Conservation (phyloP, 208 protist genomes). For the Leishmania lainsoni region DNA sequence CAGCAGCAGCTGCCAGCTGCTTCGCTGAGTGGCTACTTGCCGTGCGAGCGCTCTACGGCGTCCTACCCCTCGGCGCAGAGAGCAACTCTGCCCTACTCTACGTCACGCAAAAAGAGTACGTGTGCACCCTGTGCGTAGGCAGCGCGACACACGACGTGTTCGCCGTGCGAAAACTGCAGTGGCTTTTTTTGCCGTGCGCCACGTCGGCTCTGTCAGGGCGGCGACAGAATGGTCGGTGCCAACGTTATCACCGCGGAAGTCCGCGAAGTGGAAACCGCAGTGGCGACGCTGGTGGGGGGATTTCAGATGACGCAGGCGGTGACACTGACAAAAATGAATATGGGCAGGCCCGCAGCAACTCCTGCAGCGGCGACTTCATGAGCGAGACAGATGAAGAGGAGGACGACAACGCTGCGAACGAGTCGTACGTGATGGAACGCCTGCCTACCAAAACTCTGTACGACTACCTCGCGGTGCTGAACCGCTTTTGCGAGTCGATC, state of each 20-base stretch:
- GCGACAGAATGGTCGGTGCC: not conserved
- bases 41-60: constrained; percentile 75
- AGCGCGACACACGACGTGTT: constrained; percentile 47
- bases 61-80: constrained; percentile 47
- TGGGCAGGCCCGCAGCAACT: not conserved
- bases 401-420: constrained; percentile 10
- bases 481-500: constrained; percentile 51
- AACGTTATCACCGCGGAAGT: not conserved
- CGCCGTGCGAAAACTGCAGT: constrained; percentile 52
- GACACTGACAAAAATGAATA: not conserved
- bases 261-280: not conserved
- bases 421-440: constrained; percentile 14
- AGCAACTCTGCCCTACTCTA: constrained; percentile 68
- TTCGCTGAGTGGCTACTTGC: constrained; percentile 24
- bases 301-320: not conserved
- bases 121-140: constrained; percentile 29
- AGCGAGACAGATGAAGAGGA: constrained; percentile 16
- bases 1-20: constrained; percentile 17
- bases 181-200: constrained; percentile 49
- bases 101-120: constrained; percentile 44
- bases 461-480: constrained; percentile 58
- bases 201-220: constrained; percentile 5
- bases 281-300: too few species aligned
- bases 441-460: constrained; percentile 40
- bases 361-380: not conserved